Evolutionary conservation across 768 basidiomycete species (phyloP).

Genomic region (Tephrocybe rancida): DNA sequence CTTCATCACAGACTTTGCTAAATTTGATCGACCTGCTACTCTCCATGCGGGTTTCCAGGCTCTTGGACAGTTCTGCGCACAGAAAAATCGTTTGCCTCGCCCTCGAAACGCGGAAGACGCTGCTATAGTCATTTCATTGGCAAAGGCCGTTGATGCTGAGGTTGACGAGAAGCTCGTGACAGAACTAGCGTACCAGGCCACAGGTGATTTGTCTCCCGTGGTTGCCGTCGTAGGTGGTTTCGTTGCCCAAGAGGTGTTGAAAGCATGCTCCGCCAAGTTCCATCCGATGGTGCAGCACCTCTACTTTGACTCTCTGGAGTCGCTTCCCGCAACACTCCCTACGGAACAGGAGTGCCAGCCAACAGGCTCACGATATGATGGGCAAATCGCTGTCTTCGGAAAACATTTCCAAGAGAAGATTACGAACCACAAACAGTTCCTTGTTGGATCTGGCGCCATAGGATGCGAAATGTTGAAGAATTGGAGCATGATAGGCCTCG

Average conservation of each 20-base stretch:
- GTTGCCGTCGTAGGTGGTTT: slow-evolving; percentile 96
- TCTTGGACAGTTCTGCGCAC: slow-evolving; percentile 72
- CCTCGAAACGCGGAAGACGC: slow-evolving; percentile 87
- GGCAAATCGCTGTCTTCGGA: slow-evolving; percentile 96
- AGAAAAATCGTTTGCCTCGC: slow-evolving; percentile 71
- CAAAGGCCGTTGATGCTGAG: slow-evolving; percentile 77
- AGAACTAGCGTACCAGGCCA: slow-evolving; percentile 89
- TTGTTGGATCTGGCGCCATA: slow-evolving; percentile 98
- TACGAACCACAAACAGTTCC: slow-evolving; percentile 87
- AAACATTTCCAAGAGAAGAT: slow-evolving; percentile 92
- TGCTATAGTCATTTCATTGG: slow-evolving; percentile 64
- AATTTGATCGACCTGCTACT: slow-evolving; percentile 90
- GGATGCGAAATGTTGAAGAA: slow-evolving; percentile 99
- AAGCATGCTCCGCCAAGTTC: slow-evolving; percentile 97
- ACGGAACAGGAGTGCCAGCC: slow-evolving; percentile 86
- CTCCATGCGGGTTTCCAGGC: slow-evolving; percentile 96
- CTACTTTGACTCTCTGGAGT: slow-evolving; percentile 98
- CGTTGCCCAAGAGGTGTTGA: slow-evolving; percentile 96
- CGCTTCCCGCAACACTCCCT: slow-evolving; percentile 75
- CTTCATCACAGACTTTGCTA: slow-evolving; percentile 96
- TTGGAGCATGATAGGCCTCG: slow-evolving; percentile 99
- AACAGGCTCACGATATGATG: slow-evolving; percentile 83
- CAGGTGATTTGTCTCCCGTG: slow-evolving; percentile 87
- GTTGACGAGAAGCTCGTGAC: slow-evolving; percentile 80
- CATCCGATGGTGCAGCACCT: slow-evolving; percentile 93